Evolutionary conservation across 495 filamentous ascomycete species (phyloP).

Genomic region (Talaromyces trachyspermus): DNA sequence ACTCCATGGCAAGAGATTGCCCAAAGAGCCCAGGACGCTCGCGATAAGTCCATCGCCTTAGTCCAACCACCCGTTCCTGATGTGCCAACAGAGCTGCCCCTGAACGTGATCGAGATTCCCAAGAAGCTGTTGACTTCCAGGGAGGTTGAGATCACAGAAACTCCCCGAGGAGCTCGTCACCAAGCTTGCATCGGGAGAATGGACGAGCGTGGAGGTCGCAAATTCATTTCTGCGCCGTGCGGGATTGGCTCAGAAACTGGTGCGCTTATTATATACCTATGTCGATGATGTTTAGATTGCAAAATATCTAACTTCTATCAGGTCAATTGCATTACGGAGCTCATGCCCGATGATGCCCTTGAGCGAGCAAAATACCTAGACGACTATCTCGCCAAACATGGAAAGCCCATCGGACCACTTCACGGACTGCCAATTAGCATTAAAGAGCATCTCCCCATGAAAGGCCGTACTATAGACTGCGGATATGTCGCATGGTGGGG

Average conservation of each 20-base stretch:
- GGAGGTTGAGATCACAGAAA: slow-evolving; percentile 34
- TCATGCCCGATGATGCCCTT: slow-evolving; percentile 48
- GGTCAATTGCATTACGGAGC: slow-evolving; percentile 49
- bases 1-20: slow-evolving; percentile 33
- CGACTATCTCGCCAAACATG: slow-evolving; percentile 12
- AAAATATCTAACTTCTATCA: too few relatives aligned
- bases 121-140: slow-evolving; percentile 24
- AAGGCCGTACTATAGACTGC: slow-evolving; percentile 20
- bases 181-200: slow-evolving; percentile 23
- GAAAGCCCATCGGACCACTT: slow-evolving; percentile 17
- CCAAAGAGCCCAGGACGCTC: slow-evolving; percentile 23
- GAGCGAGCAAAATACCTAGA: slow-evolving; percentile 32
- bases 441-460: slow-evolving; percentile 18
- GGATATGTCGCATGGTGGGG: slow-evolving; percentile 45
- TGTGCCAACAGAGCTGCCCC: slow-evolving; percentile 16
- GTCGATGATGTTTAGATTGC: too few relatives aligned
- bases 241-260: slow-evolving; percentile 36
- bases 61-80: slow-evolving; percentile 28
- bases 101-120: slow-evolving; percentile 31
- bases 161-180: slow-evolving; percentile 25
- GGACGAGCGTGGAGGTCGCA: slow-evolving; percentile 30
- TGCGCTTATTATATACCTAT: slow-evolving; percentile 9
- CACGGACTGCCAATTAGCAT: slow-evolving; percentile 22
- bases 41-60: slow-evolving; percentile 27
- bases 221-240: slow-evolving; percentile 40